Evolutionary conservation across 1,284 basidiomycete genomes (phyloP), one percentile per base, ranked within the genome.

Genomic region (Porogramme epimiltina): DNA sequence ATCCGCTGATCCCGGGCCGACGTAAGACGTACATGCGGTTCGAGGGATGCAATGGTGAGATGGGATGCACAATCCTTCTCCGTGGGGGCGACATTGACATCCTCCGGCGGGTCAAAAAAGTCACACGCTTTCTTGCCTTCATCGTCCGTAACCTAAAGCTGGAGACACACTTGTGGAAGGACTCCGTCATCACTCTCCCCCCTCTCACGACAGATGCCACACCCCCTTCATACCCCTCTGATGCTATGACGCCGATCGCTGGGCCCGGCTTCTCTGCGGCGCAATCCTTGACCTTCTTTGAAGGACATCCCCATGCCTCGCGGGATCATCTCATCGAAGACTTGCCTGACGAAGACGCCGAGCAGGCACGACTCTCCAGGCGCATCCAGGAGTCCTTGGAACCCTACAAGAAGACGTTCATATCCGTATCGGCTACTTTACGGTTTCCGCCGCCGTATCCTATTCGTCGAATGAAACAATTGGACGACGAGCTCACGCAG

Each of bases 21-120:
- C 80, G 96, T 49, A 99, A 99, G 76, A 94, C 95, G 1, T 91
- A 95, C 66, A 95, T 99, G 92, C 87, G 96, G 2, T 98, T 99
- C 65, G 94, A 97, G 69, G 97, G 96, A 0, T 96, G 94, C 63
- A 89, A 85, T 63, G 83, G 85, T 47, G 92, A 96, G 60, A 89
- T 94, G 76, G 95, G 95, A 0, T 97, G 95, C 61, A 98, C 95
- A 0, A 88, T 99, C 59, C 80, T 99, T 24, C 72, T 99, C 23
- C 82, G 97, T 39, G 97, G 97, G n/a, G 95, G 84, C 10, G 83
- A 94, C 64, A 77, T 89, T 51, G 83, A 85, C 34, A 90, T 85
- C 1, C 75, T 99, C 49, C 81, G 81, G 46, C 87, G 88, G 38
- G 81, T 99, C 67, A 99, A 99, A 77, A 88, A 90, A 64, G 90